Evolutionary conservation across 2,329 filamentous ascomycete genomes (phyloP).

Genomic region (Bipolaris bicolor): DNA sequence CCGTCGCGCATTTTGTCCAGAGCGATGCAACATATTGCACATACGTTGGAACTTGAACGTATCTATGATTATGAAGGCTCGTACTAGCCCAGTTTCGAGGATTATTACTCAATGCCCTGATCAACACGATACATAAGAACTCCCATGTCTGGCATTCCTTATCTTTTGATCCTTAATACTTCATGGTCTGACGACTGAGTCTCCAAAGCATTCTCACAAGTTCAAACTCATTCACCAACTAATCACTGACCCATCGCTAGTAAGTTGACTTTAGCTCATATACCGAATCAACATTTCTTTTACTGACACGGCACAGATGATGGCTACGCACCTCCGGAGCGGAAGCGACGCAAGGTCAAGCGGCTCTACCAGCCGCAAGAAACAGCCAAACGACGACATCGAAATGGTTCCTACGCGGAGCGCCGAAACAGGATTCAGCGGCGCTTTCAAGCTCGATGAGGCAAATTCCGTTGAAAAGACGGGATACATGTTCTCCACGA

Average conservation of each 20-base stretch:
- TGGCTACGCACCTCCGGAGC: slow-evolving; percentile 10
- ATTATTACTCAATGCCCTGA: background rate
- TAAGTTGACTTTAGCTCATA: background rate
- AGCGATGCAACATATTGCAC: slow-evolving; percentile 1
- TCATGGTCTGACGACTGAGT: background rate
- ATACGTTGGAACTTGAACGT: background rate
- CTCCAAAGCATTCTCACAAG: background rate
- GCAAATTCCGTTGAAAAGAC: slow-evolving; percentile 40
- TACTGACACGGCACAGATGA: slow-evolving; percentile 3
- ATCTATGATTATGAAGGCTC: background rate
- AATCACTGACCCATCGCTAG: too few species aligned
- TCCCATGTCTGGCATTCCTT: background rate
- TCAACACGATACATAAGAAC: background rate
- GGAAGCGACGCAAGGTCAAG: slow-evolving; percentile 5
- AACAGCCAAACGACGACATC: slow-evolving; percentile 5
- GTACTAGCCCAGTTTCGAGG: background rate
- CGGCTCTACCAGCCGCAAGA: slow-evolving; percentile 5
- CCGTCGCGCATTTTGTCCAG: slow-evolving; percentile 9
- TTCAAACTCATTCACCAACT: background rate
- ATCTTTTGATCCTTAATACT: background rate
- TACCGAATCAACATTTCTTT: background rate
- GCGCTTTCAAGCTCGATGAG: slow-evolving; percentile 23
- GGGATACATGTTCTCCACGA: slow-evolving; percentile 54
- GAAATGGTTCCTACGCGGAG: slow-evolving; percentile 11
- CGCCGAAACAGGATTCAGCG: background rate